Evolutionary conservation across 306 rosid species (phyloP).

Genomic region (Quercus ilex): DNA sequence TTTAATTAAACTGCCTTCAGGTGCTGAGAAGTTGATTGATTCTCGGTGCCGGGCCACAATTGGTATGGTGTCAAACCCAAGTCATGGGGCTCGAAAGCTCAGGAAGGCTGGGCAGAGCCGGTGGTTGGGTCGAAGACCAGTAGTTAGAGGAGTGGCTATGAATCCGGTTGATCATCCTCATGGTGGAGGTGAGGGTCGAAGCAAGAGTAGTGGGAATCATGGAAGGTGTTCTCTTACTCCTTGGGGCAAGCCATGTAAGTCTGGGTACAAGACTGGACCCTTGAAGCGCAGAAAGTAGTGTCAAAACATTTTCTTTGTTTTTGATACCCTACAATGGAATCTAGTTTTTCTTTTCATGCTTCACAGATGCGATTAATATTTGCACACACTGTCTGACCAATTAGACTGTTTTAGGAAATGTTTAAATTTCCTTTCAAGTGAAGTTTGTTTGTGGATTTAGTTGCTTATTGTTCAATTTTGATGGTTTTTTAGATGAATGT

Average conservation of each 20-base stretch:
- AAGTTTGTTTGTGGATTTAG: background rate
- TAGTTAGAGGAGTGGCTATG: conserved; percentile 89
- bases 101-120: conserved; percentile 82
- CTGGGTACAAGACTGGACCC: conserved; percentile 78
- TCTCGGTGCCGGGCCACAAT: conserved; percentile 70
- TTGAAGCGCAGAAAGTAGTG: conserved; percentile 54
- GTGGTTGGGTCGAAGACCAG: conserved; percentile 77
- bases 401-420: background rate
- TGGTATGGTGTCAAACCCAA: conserved; percentile 78
- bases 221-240: conserved; percentile 66
- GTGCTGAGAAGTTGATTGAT: conserved; percentile 62
- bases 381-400: background rate
- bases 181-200: conserved; percentile 88
- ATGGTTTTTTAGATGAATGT: background rate
- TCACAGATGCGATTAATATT: background rate
- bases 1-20: conserved; percentile 68
- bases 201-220: conserved; percentile 63
- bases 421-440: background rate
- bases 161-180: conserved; percentile 85
- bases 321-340: conserved; percentile 9
- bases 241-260: conserved; percentile 84
- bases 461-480: background rate
- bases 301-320: conserved; percentile 4
- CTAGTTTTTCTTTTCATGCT: background rate
- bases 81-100: conserved; percentile 61